Percentiles rank a stretch among this genome's conserved stretches.
Evolutionary conservation across 768 basidiomycete genomes (phyloP).

Genomic region (Naganishia kalamii): DNA sequence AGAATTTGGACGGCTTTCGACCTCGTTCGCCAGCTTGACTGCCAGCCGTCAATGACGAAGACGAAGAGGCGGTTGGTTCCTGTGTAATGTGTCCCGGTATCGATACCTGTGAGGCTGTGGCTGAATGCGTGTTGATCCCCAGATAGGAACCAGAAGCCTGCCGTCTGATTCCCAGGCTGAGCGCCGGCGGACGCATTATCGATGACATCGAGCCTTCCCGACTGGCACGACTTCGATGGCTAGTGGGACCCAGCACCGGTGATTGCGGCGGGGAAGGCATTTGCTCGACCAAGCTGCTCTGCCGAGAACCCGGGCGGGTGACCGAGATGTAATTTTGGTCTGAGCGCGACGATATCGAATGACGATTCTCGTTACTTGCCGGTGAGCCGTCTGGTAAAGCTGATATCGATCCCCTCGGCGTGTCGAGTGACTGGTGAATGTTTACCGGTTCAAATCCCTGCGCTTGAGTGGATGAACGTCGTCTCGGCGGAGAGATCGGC

Average conservation of each 20-base stretch:
- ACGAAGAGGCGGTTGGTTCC: slow-evolving; percentile 11
- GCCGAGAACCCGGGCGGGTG: background rate
- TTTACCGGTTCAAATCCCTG: background rate
- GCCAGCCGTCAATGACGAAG: background rate
- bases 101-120: background rate
- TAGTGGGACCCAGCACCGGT: background rate
- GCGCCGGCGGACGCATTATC: background rate
- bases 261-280: slow-evolving; percentile 11
- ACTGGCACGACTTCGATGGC: slow-evolving; percentile 3
- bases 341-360: slow-evolving; percentile 1
- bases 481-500: background rate
- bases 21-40: slow-evolving; percentile 23
- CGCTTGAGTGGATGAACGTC: background rate
- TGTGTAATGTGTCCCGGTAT: background rate
- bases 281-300: slow-evolving; percentile 16
- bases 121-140: background rate
- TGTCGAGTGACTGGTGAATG: background rate
- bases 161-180: background rate
- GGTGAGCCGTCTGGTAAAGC: slow-evolving; percentile 1
- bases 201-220: slow-evolving; percentile 5
- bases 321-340: slow-evolving; percentile 4
- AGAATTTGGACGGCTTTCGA: slow-evolving; percentile 34
- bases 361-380: background rate
- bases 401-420: slow-evolving; percentile 4
- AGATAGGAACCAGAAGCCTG: background rate